Evolutionary conservation across 169 alveolate species (phyloP).

Genomic region (Plasmodium yoelii): DNA sequence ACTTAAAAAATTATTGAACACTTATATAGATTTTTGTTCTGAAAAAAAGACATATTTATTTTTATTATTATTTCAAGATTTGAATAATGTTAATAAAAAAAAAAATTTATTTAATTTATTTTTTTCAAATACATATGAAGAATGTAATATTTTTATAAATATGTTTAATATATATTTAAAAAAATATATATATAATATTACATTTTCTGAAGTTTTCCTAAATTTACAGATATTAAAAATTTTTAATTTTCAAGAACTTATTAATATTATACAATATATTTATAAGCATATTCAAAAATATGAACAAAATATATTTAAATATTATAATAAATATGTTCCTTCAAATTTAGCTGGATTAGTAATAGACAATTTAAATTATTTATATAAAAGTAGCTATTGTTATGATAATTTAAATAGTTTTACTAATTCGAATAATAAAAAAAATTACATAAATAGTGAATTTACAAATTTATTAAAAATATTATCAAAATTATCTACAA

Average conservation of each 20-base stretch:
- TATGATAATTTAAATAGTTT: not conserved
- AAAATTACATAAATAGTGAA: not conserved
- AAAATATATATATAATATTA: slow-evolving; percentile 28
- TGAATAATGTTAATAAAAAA: not conserved
- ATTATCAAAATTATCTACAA: slow-evolving; percentile 21
- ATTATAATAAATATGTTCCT: slow-evolving; percentile 62
- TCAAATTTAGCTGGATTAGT: slow-evolving; percentile 45
- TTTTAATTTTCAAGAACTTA: slow-evolving; percentile 47
- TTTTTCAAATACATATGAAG: slow-evolving; percentile 1
- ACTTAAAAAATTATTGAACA: slow-evolving; percentile 49
- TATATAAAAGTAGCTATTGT: not conserved
- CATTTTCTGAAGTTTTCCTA: slow-evolving; percentile 45
- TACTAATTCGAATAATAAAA: not conserved
- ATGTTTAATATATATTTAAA: slow-evolving; percentile 37
- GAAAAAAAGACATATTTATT: slow-evolving; percentile 37
- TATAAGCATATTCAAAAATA: slow-evolving; percentile 27
- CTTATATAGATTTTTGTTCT: slow-evolving; percentile 14
- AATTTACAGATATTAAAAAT: slow-evolving; percentile 66
- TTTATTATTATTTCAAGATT: slow-evolving; percentile 32
- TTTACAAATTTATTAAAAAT: slow-evolving; percentile 4
- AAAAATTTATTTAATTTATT: not conserved
- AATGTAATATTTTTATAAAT: slow-evolving; percentile 15
- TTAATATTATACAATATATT: slow-evolving; percentile 36
- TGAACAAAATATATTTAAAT: not conserved
- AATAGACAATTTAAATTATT: slow-evolving; percentile 49